Evolutionary conservation across 2,329 filamentous ascomycete genomes (phyloP).

Genomic region (Cytospora chrysosperma): DNA sequence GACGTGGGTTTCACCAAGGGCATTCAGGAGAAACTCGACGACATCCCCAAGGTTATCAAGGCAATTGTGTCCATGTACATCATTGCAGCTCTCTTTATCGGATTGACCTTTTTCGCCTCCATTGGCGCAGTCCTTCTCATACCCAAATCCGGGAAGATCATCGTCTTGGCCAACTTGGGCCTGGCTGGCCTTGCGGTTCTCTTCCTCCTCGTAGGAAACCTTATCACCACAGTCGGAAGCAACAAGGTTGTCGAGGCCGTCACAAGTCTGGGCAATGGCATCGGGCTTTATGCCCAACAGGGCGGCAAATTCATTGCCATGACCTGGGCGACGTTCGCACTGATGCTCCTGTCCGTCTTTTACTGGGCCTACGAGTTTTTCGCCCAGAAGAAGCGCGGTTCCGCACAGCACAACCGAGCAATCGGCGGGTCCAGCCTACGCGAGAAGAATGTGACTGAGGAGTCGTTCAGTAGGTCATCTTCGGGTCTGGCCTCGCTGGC

Average conservation of each 20-base stretch:
- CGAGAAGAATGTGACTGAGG: neutral
- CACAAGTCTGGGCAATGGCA: slow-evolving; percentile 41
- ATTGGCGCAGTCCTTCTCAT: slow-evolving; percentile 23
- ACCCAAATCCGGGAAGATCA: slow-evolving; percentile 15
- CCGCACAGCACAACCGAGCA: neutral
- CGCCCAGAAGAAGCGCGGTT: slow-evolving; percentile 11
- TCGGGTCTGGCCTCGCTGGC: neutral
- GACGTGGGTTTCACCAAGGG: slow-evolving; percentile 26
- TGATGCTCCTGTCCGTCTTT: slow-evolving; percentile 38
- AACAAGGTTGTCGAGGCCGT: slow-evolving; percentile 42
- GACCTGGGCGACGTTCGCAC: slow-evolving; percentile 47
- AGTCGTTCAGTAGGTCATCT: neutral
- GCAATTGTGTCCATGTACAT: slow-evolving; percentile 27
- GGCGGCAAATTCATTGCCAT: slow-evolving; percentile 47
- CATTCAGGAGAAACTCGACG: slow-evolving; percentile 24
- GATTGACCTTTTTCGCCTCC: slow-evolving; percentile 24
- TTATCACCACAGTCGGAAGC: slow-evolving; percentile 42
- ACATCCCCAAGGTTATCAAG: slow-evolving; percentile 23
- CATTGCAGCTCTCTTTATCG: slow-evolving; percentile 24
- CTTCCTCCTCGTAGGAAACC: slow-evolving; percentile 42
- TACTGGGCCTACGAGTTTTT: slow-evolving; percentile 18
- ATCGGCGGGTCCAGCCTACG: neutral
- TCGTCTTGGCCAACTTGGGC: slow-evolving; percentile 39
- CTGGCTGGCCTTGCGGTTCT: slow-evolving; percentile 38
- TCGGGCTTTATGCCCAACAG: slow-evolving; percentile 44